phyloP scores from a whole-genome alignment of 2,329 filamentous ascomycete genomes.

The Fusarium tanahbumbuense region DNA sequence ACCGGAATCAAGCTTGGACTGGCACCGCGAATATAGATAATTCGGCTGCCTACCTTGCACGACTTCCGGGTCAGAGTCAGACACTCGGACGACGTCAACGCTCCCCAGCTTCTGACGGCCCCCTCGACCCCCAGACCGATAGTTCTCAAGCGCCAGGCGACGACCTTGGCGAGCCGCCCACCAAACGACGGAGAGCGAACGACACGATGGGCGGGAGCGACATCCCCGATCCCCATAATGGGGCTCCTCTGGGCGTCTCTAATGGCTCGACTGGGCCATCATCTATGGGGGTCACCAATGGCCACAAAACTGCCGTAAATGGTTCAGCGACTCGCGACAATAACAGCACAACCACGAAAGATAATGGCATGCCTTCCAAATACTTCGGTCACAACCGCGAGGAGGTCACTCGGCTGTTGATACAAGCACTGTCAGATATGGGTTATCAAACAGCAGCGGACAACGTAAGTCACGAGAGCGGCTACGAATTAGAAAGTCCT shows the following conservation, averaged over 20 bases:
- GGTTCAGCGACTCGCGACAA: conserved; percentile 60
- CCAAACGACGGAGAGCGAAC: conserved; percentile 68
- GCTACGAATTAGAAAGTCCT: conserved; percentile 85
- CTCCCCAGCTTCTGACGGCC: conserved; percentile 53
- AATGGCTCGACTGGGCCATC: conserved; percentile 56
- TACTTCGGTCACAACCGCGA: conserved; percentile 92
- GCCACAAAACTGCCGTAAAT: conserved; percentile 64
- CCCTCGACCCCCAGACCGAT: conserved; percentile 49
- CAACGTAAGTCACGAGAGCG: conserved; percentile 82
- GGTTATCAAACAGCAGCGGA: conserved; percentile 84
- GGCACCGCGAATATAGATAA: conserved; percentile 56
- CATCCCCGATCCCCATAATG: conserved; percentile 64
- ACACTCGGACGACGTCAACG: conserved; percentile 69
- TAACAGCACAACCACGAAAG: conserved; percentile 18
- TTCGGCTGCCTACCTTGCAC: conserved; percentile 47
- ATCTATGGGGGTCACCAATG: conserved; percentile 56
- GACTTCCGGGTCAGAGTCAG: conserved; percentile 48
- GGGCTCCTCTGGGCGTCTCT: conserved; percentile 56
- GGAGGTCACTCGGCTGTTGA: conserved; percentile 91
- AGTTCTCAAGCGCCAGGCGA: conserved; percentile 36
- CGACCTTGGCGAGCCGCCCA: conserved; percentile 39
- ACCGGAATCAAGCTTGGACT: conserved; percentile 46
- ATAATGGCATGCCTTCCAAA: conserved; percentile 41
- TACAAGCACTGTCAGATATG: conserved; percentile 89
- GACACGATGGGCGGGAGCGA: conserved; percentile 73